Percentiles rank a stretch among this genome's conserved stretches.
These are phyloP conservation scores for Ophiostoma ulmi DNA, from an alignment of 2,329 filamentous ascomycete species.

Conservation along the genomic window DNA sequence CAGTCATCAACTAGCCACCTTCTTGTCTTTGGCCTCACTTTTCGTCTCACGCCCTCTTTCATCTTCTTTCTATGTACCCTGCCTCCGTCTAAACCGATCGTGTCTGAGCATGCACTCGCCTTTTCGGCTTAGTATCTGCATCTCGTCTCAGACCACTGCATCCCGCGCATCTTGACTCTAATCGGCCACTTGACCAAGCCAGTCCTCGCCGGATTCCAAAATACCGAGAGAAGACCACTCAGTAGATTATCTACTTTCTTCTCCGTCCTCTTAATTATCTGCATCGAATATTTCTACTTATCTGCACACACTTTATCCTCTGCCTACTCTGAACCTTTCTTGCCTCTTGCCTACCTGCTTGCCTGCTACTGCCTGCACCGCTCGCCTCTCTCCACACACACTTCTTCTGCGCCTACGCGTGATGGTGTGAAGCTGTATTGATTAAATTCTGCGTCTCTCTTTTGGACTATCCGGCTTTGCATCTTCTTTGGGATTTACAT, in stretches of 20 bases:
- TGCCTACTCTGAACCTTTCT: too few relatives aligned
- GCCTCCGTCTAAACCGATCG: too few relatives aligned
- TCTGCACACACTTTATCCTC: too few relatives aligned
- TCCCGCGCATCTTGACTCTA: neutral
- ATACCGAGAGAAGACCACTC: neutral
- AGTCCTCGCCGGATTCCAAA: slow-evolving; percentile 1
- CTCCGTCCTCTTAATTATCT: too few relatives aligned
- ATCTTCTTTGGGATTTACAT: neutral
- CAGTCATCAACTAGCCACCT: neutral
- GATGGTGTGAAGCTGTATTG: neutral
- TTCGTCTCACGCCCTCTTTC: neutral
- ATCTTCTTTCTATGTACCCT: neutral
- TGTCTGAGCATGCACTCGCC: neutral
- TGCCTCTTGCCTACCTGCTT: neutral
- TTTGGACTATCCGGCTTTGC: neutral
- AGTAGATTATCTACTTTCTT: neutral
- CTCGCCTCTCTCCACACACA: slow-evolving; percentile 13
- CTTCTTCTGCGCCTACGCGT: neutral
- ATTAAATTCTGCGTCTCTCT: neutral
- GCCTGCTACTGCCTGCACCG: neutral
- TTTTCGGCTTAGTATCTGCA: neutral
- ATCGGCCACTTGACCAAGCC: neutral
- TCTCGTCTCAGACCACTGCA: neutral
- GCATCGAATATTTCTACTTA: too few relatives aligned
- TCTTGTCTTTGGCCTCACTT: neutral